These are phyloP conservation scores for Ophiostoma montium DNA, from an alignment of 2,329 filamentous ascomycete genomes.

Conservation along the genomic window DNA sequence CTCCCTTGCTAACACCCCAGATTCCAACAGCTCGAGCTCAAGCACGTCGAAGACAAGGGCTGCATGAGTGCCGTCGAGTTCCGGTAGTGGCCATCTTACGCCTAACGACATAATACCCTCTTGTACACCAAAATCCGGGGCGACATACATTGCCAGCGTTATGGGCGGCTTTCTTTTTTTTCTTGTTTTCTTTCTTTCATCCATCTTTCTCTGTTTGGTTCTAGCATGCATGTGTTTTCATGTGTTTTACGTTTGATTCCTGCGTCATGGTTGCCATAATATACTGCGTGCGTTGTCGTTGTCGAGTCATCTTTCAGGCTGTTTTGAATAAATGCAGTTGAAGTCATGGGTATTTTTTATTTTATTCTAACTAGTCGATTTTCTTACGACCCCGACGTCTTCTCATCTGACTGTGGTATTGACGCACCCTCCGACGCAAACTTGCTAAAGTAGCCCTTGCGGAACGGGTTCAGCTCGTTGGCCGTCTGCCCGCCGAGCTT, in stretches of 20 bases:
- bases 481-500: constrained; percentile 32
- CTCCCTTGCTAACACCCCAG: constrained; percentile 31
- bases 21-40: constrained; percentile 84
- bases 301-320: too few relatives aligned
- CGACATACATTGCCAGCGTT: neutral
- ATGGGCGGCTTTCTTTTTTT: neutral
- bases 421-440: constrained; percentile 24
- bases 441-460: constrained; percentile 42
- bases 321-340: too few relatives aligned
- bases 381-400: too few relatives aligned
- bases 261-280: too few relatives aligned
- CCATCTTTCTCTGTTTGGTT: neutral
- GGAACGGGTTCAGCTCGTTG: constrained; percentile 47
- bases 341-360: too few relatives aligned
- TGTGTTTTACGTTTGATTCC: too few relatives aligned
- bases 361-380: too few relatives aligned
- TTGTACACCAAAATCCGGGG: neutral
- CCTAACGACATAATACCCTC: constrained; percentile 1
- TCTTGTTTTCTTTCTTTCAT: neutral
- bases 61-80: constrained; percentile 84
- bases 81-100: constrained; percentile 35
- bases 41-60: constrained; percentile 72
- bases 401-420: constrained; percentile 1
- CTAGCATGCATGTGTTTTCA: neutral
- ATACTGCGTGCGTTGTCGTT: too few relatives aligned